These are phyloP conservation scores for Musa acuminata DNA, from an alignment of 176 grass and related monocot genomes.

Conservation along the genomic window DNA sequence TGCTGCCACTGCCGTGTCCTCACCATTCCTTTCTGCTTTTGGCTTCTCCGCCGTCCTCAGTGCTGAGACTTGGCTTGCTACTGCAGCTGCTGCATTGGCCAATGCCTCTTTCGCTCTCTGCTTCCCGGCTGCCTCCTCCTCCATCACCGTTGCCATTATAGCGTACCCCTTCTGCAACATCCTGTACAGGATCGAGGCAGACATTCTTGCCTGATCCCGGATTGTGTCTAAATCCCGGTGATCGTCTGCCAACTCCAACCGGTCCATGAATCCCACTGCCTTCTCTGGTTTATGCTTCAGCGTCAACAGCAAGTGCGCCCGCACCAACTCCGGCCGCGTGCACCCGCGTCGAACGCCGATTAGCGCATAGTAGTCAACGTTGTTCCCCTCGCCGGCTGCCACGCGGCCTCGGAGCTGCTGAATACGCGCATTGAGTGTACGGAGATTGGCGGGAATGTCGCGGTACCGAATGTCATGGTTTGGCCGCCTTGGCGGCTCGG, in stretches of 20 bases:
- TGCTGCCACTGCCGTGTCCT: background rate
- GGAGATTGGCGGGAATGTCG: constrained; percentile 67
- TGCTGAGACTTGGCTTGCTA: background rate
- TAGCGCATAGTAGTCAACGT: constrained; percentile 61
- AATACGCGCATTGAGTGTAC: constrained; percentile 54
- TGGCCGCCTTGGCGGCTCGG: constrained; percentile 46
- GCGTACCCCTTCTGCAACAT: constrained; percentile 87
- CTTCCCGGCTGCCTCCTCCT: constrained; percentile 46
- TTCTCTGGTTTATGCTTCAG: constrained; percentile 82
- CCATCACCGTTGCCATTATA: constrained; percentile 40
- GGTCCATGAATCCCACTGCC: constrained; percentile 58
- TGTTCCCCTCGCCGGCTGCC: constrained; percentile 45
- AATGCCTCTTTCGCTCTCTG: constrained; percentile 42
- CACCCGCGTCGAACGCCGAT: constrained; percentile 61
- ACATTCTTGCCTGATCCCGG: constrained; percentile 81
- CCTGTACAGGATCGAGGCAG: constrained; percentile 68
- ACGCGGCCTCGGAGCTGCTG: constrained; percentile 52
- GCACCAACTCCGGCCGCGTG: constrained; percentile 73
- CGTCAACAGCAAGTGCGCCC: constrained; percentile 59
- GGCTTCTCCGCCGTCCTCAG: background rate
- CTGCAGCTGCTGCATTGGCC: background rate
- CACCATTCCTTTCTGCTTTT: constrained; percentile 2
- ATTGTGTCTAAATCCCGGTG: constrained; percentile 74
- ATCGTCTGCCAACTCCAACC: constrained; percentile 74
- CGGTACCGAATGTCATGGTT: constrained; percentile 58